These are phyloP conservation scores for Corinectria fuckeliana DNA, from an alignment of 2,329 filamentous ascomycete genomes.

Conservation along the genomic window DNA sequence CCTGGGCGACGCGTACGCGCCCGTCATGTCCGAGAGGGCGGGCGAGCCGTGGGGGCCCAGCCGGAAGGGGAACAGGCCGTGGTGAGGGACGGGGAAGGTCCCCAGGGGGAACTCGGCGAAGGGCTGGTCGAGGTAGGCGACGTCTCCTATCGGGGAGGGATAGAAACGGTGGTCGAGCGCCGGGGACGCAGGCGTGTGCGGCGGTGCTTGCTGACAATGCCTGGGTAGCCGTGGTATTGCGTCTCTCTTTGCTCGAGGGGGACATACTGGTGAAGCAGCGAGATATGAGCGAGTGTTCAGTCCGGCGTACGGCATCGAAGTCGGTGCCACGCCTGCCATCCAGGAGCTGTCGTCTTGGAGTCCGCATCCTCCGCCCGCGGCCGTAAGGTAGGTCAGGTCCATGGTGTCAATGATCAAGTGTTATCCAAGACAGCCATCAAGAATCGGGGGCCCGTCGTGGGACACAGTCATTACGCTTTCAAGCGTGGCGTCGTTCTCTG, in stretches of 20 bases:
- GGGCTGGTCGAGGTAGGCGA: constrained; percentile 32
- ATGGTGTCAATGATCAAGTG: constrained; percentile 32
- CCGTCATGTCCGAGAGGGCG: constrained; percentile 23
- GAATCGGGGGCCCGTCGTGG: constrained; percentile 31
- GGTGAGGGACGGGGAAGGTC: constrained; percentile 26
- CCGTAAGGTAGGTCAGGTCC: constrained; percentile 34
- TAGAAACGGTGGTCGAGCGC: constrained; percentile 36
- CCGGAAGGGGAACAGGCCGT: constrained; percentile 28
- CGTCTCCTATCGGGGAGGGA: constrained; percentile 31
- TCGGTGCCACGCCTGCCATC: constrained; percentile 29
- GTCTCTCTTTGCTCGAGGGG: not conserved
- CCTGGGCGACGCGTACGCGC: constrained; percentile 32
- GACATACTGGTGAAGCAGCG: constrained; percentile 29
- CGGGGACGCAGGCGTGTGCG: constrained; percentile 33
- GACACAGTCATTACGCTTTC: constrained; percentile 37
- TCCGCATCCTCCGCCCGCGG: constrained; percentile 17
- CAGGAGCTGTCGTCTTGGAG: constrained; percentile 21
- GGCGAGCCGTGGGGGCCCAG: constrained; percentile 26
- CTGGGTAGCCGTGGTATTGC: not conserved
- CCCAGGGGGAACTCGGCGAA: constrained; percentile 33
- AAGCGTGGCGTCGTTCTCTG: not conserved
- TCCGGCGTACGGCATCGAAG: constrained; percentile 30
- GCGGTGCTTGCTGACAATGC: constrained; percentile 22
- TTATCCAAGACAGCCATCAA: constrained; percentile 35
- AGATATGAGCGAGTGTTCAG: constrained; percentile 28